Base-by-base conservation (phyloP, 2,329 filamentous ascomycete genomes). In the Zymoseptoria brevis region DNA sequence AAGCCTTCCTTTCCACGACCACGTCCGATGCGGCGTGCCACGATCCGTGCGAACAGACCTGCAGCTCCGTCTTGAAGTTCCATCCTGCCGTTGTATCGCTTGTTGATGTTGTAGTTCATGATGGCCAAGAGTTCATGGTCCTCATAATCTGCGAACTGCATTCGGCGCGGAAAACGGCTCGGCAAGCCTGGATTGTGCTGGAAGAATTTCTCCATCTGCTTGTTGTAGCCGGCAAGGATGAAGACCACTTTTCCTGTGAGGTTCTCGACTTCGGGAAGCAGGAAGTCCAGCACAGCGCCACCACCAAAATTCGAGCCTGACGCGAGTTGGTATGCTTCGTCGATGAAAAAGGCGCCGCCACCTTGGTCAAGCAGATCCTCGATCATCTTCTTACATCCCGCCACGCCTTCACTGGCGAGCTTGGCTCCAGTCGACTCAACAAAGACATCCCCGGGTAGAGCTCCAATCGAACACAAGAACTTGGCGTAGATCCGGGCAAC, bases 191-290 rank as follows among this genome's bases (percentile, higher is more conserved):
- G 84, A 51, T 92, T 92, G 61, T 91, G 87, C 0, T 82, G 78
- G 53, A 89, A 90, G 69, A 92, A 90, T 0, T 79, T 79, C 65
- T 92, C 87, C 88, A 93, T 92, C 62, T 88, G 79, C 64, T 84
- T 85, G 54, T 78, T 78, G 71, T 92, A 92, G 0, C 89, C 88
- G 0, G 88, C 88, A 2, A 93, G 75, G 0, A 92, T 78, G 56
- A 92, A 88, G 0, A 86, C 83, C 0, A 92, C 72, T 64, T 87
- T 87, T 0, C 87, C 88, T 0, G 79, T 81, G 0, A 84, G 76
- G 55, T 90, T 89, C 65, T 92, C 88, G 0, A 90, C 81, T 65
- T 91, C 87, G 0, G 86, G 79, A 0, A 93, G 79, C 0, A 93
- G 75, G 60, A 81, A 89, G 62, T 93, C 87, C 0, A 93, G 75